Conservation (phyloP, 1,139 yeast genomes). For the Hemisphaericaspora lyxosophila region DNA sequence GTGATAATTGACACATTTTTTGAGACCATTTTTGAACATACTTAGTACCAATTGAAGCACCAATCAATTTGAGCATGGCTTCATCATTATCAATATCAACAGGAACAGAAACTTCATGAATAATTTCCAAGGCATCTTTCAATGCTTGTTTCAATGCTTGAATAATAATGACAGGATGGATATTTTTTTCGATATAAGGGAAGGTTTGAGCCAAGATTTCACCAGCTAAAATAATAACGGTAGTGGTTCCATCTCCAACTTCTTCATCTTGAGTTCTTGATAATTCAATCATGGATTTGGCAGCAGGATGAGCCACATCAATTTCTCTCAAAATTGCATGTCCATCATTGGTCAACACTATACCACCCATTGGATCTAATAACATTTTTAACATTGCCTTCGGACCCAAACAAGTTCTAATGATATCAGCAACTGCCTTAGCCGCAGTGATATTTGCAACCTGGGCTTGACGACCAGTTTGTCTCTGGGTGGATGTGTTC, state of each 20-base stretch:
- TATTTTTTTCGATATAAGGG: slow-evolving; percentile 89
- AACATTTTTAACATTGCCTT: slow-evolving; percentile 98
- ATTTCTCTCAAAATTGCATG: slow-evolving; percentile 89
- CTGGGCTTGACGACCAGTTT: slow-evolving; percentile 97
- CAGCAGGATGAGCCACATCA: slow-evolving; percentile 96
- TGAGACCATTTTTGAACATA: slow-evolving; percentile 90
- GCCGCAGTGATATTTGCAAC: slow-evolving; percentile 97
- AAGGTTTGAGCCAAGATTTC: slow-evolving; percentile 94
- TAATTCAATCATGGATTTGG: slow-evolving; percentile 96
- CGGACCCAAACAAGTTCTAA: slow-evolving; percentile 98
- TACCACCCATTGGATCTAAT: slow-evolving; percentile 98
- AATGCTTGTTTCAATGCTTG: slow-evolving; percentile 92
- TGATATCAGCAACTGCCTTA: slow-evolving; percentile 95
- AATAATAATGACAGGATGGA: slow-evolving; percentile 95
- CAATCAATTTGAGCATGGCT: slow-evolving; percentile 83
- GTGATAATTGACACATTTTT: slow-evolving; percentile 85
- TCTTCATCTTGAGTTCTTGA: slow-evolving; percentile 98
- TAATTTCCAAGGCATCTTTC: slow-evolving; percentile 84
- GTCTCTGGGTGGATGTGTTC: slow-evolving; percentile 88
- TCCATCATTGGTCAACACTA: slow-evolving; percentile 96
- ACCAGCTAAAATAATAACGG: slow-evolving; percentile 93
- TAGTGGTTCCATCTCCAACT: slow-evolving; percentile 98
- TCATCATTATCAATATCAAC: slow-evolving; percentile 81
- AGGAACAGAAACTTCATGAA: slow-evolving; percentile 79
- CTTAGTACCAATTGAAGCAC: slow-evolving; percentile 94